Evolutionary conservation across 306 rosid species (phyloP).

Genomic region (Coriaria nepalensis): DNA sequence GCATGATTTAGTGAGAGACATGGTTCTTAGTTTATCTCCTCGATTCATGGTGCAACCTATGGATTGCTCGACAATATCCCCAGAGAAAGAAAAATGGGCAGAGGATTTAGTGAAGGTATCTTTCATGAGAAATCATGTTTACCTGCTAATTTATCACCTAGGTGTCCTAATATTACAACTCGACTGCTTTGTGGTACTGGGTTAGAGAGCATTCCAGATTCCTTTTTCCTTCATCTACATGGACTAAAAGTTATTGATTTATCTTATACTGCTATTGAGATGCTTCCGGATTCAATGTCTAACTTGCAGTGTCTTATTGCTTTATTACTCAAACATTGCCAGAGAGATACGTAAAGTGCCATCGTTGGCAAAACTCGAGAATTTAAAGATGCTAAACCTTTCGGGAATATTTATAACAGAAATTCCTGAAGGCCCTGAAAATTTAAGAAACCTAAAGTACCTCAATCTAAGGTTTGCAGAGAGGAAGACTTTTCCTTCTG

Average conservation of each 20-base stretch:
- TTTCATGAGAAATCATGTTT: neutral
- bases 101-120: constrained; percentile 1
- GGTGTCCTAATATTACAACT: constrained; percentile 8
- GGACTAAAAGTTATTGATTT: constrained; percentile 2
- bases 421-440: constrained; percentile 2
- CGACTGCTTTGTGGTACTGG: neutral
- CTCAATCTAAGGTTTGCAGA: neutral
- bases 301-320: neutral
- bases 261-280: neutral
- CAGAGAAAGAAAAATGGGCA: neutral
- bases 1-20: constrained; percentile 13
- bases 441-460: neutral
- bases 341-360: neutral
- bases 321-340: neutral
- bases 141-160: neutral
- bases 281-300: neutral
- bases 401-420: neutral
- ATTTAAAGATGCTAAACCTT: neutral
- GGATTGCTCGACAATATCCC: neutral
- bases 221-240: constrained; percentile 4
- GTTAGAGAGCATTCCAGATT: constrained; percentile 1
- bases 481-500: too few species aligned
- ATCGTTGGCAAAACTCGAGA: neutral
- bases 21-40: neutral
- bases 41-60: constrained; percentile 1